phyloP scores from a whole-genome alignment of 805 yeast species.

The Lipomyces chichibuensis region DNA sequence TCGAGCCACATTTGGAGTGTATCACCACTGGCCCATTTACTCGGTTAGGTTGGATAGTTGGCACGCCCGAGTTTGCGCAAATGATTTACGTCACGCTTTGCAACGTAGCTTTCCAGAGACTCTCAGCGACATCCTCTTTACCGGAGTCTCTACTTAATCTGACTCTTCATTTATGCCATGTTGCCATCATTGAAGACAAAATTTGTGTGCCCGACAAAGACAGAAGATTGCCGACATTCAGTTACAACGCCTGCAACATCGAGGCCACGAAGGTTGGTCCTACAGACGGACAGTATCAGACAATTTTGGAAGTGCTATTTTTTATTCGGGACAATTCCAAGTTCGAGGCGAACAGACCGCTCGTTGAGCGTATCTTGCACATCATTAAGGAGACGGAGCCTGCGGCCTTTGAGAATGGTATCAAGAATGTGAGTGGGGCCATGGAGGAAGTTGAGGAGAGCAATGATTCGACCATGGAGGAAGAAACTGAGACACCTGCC shows the following conservation, averaged over 20 bases:
- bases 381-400: conserved; percentile 33
- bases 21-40: conserved; percentile 42
- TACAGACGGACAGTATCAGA: conserved; percentile 17
- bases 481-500: conserved; percentile 46
- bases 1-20: conserved; percentile 55
- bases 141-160: conserved; percentile 64
- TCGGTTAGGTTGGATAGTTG: conserved; percentile 37
- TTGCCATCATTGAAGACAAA: conserved; percentile 54
- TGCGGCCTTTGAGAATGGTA: conserved; percentile 35
- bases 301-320: conserved; percentile 29
- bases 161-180: conserved; percentile 68
- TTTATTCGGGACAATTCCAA: conserved; percentile 9
- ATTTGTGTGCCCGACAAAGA: conserved; percentile 37
- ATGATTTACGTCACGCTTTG: conserved; percentile 29
- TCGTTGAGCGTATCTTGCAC: conserved; percentile 29
- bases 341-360: conserved; percentile 19
- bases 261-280: conserved; percentile 14
- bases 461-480: conserved; percentile 38
- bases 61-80: conserved; percentile 36
- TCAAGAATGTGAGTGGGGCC: conserved; percentile 10
- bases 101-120: conserved; percentile 18
- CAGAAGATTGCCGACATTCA: conserved; percentile 20
- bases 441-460: conserved; percentile 1
- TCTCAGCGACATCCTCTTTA: conserved; percentile 37
- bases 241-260: conserved; percentile 19